These are phyloP conservation scores for Kalaharituber pfeilii DNA, from an alignment of 2,329 filamentous ascomycete genomes.

Conservation along the genomic window DNA sequence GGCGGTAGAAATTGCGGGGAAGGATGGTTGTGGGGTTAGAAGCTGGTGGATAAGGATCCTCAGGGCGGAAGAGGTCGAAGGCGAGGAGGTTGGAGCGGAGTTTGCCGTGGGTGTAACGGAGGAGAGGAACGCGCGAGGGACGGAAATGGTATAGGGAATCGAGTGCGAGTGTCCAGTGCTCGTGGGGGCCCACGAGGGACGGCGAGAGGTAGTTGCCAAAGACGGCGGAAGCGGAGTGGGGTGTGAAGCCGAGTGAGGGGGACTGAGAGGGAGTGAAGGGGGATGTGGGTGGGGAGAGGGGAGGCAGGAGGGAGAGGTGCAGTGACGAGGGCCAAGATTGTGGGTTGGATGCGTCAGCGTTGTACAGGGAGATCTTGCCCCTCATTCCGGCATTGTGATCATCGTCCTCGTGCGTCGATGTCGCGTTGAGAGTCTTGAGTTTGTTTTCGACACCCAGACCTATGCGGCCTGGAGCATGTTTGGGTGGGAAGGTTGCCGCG, in stretches of 20 bases:
- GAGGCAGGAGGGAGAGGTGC: background rate
- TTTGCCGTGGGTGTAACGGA: slow-evolving; percentile 1
- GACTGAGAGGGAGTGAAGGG: slow-evolving; percentile 1
- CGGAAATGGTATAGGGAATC: slow-evolving; percentile 10
- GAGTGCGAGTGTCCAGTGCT: slow-evolving; percentile 8
- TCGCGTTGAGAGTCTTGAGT: background rate
- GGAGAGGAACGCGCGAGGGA: slow-evolving; percentile 1
- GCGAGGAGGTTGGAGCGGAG: slow-evolving; percentile 7
- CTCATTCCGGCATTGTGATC: too few relatives aligned
- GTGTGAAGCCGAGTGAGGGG: background rate
- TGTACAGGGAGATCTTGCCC: background rate
- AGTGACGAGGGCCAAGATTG: background rate
- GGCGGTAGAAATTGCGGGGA: background rate
- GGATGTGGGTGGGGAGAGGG: background rate
- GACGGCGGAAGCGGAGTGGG: background rate
- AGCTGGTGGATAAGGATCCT: background rate
- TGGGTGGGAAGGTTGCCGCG: too few relatives aligned
- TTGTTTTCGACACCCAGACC: background rate
- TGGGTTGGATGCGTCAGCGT: background rate
- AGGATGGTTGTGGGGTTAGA: background rate
- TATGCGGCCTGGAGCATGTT: too few relatives aligned
- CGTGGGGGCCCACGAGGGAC: background rate
- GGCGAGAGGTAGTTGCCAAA: slow-evolving; percentile 3
- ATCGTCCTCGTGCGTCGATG: too few relatives aligned
- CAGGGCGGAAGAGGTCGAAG: slow-evolving; percentile 7